Evolutionary conservation across 352 stramenopile genomes (phyloP), one percentile per base, ranked within the genome.

Genomic region (Pythium guiyangense): DNA sequence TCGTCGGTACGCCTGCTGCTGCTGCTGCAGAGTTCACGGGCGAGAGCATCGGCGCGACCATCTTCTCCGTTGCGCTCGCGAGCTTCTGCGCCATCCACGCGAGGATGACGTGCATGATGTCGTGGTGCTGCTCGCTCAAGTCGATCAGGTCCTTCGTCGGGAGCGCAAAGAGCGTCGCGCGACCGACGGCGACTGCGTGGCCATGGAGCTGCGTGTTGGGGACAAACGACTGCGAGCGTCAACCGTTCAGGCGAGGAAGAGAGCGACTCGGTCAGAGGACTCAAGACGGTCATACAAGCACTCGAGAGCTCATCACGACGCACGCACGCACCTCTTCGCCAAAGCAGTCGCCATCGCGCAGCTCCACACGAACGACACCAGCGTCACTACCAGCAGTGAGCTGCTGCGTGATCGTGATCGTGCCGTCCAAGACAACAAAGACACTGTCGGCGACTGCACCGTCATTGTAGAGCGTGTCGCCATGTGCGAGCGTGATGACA

Each of bases 71-170:
- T 6, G 74, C 74, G 20, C 72, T 75, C 3, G 82, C 75, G 18
- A 92, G 66, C 35, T 86, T 90, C 42, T 87, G 71, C 1, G 82
- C 73, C 25, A 94, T 65, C 85, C 82, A 94, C 22, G 80, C 76
- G n/a, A 94, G 59, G 14, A 92, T 62, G 1, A 92, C 77, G 45
- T 90, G 80, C 82, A 94, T 89, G 31, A 94, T 81, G 43, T 94
- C 84, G 22, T 84, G 67, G 46, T 94, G 84, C 11, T 89, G 65
- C 49, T 92, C 79, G 47, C 82, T 89, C 49, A 92, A 60, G 49
- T 92, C 84, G 15, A 90, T 64, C 2, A 94, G 69, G 39, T 94
- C 82, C 48, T 86, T 87, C 0, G 80, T 85, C 17, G 77, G 66
- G 53, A 94, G 89, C 51, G 88, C 66, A 44, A 94, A 90, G 14